phyloP scores from a whole-genome alignment of 2,329 filamentous ascomycete genomes.

The Scedosporium apiospermum region DNA sequence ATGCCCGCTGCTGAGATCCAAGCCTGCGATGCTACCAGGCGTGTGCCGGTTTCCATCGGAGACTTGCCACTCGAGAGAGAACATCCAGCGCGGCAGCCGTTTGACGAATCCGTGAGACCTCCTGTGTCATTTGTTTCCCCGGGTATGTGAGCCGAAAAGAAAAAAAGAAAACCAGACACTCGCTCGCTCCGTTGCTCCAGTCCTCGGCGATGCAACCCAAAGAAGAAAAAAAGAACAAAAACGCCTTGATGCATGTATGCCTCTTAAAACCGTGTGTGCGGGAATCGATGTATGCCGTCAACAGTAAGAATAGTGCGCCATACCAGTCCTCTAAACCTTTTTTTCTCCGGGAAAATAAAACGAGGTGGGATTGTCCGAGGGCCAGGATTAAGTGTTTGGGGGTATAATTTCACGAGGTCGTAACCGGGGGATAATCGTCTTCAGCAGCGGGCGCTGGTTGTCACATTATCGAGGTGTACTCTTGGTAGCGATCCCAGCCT shows the following conservation, averaged over 20 bases:
- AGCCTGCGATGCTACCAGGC: not conserved
- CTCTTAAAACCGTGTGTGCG: not conserved
- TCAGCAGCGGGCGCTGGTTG: slow-evolving; percentile 43
- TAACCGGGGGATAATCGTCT: slow-evolving; percentile 37
- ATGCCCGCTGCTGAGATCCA: not conserved
- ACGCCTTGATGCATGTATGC: slow-evolving; percentile 1
- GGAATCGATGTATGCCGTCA: slow-evolving; percentile 1
- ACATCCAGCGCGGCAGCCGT: not conserved
- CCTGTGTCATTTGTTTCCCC: not conserved
- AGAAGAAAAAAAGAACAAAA: slow-evolving; percentile 1
- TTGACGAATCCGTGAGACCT: slow-evolving; percentile 1
- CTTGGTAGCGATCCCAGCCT: slow-evolving; percentile 70
- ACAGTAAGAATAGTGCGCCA: not conserved
- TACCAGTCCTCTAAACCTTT: slow-evolving; percentile 2
- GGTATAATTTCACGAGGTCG: slow-evolving; percentile 18
- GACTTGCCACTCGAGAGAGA: not conserved
- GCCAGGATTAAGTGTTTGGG: not conserved
- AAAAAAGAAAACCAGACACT: not conserved
- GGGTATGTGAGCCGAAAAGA: not conserved
- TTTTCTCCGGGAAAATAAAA: slow-evolving; percentile 5
- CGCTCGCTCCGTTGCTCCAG: slow-evolving; percentile 1
- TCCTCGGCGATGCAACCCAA: slow-evolving; percentile 3
- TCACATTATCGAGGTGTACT: slow-evolving; percentile 85
- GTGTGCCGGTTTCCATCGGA: no score
- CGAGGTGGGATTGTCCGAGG: slow-evolving; percentile 4